Evolutionary conservation across 2,329 filamentous ascomycete species (phyloP).

Genomic region (Neofusicoccum sp.): DNA sequence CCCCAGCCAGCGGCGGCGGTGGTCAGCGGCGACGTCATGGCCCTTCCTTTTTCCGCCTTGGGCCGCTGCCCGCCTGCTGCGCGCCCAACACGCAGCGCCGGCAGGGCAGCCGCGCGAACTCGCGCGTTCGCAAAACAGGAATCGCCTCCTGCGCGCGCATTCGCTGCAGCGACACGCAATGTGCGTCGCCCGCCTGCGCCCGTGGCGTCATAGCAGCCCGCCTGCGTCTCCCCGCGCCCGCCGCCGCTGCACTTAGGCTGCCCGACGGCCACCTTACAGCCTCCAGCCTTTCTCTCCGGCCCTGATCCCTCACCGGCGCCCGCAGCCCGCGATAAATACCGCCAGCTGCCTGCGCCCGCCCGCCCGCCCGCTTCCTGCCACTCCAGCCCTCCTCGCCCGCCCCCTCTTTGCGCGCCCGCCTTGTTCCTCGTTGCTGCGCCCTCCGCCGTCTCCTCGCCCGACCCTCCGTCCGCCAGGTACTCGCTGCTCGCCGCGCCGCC

Average conservation of each 20-base stretch:
- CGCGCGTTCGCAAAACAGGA: conserved; percentile 6
- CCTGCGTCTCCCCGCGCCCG: background rate
- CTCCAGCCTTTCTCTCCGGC: background rate
- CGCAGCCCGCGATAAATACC: conserved; percentile 6
- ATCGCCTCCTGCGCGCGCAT: background rate
- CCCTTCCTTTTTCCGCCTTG: too few species aligned
- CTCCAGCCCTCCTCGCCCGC: conserved; percentile 4
- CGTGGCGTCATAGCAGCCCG: conserved; percentile 4
- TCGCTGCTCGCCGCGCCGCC: background rate
- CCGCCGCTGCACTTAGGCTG: background rate
- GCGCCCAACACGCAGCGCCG: too few species aligned
- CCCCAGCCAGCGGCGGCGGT: too few species aligned
- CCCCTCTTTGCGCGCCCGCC: conserved; percentile 6
- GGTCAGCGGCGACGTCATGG: too few species aligned
- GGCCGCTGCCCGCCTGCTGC: too few species aligned
- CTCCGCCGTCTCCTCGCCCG: background rate
- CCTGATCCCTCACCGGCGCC: conserved; percentile 6
- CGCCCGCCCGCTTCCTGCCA: conserved; percentile 5
- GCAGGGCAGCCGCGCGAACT: background rate
- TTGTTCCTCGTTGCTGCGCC: conserved; percentile 5
- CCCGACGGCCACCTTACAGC: background rate
- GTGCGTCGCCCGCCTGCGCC: background rate
- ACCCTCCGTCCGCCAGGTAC: background rate
- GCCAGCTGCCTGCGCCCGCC: conserved; percentile 1
- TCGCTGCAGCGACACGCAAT: conserved; percentile 10